These are phyloP conservation scores for Saksenaea oblongispora DNA, from an alignment of 371 early-diverging fungal species.

Conservation along the genomic window DNA sequence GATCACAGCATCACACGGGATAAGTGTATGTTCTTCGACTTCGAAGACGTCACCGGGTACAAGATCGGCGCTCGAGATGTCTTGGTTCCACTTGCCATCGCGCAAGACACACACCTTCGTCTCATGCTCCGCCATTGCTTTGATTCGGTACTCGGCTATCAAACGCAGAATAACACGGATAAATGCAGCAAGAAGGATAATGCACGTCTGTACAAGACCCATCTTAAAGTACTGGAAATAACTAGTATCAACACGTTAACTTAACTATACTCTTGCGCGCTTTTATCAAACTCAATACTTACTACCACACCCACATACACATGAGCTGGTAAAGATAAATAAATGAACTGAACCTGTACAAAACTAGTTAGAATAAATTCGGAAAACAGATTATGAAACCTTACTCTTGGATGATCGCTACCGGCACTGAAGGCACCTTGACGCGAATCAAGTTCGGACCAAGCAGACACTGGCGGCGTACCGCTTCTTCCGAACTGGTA, in stretches of 20 bases:
- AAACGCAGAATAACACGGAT: conserved; percentile 62
- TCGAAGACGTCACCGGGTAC: conserved; percentile 69
- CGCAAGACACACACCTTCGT: conserved; percentile 47
- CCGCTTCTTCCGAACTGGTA: conserved; percentile 50
- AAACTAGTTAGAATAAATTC: neutral
- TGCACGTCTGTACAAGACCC: conserved; percentile 67
- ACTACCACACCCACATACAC: conserved; percentile 71
- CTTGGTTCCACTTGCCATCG: conserved; percentile 56
- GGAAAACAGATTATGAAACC: neutral
- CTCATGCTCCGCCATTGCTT: conserved; percentile 60
- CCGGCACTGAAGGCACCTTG: conserved; percentile 47
- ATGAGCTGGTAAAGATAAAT: conserved; percentile 79
- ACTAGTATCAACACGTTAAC: conserved; percentile 8
- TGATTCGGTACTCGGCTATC: conserved; percentile 60
- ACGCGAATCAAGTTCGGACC: conserved; percentile 73
- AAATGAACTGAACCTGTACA: conserved; percentile 51
- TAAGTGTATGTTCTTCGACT: conserved; percentile 24
- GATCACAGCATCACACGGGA: conserved; percentile 70
- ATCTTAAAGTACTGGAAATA: conserved; percentile 71
- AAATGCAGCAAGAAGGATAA: conserved; percentile 66
- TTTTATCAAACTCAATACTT: conserved; percentile 18
- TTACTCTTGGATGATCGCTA: conserved; percentile 60
- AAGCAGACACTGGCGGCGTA: conserved; percentile 49
- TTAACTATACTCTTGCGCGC: neutral
- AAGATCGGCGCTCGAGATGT: conserved; percentile 49